Base-by-base conservation (phyloP, 2,329 filamentous ascomycete genomes). In the Fusarium ambrosium region DNA sequence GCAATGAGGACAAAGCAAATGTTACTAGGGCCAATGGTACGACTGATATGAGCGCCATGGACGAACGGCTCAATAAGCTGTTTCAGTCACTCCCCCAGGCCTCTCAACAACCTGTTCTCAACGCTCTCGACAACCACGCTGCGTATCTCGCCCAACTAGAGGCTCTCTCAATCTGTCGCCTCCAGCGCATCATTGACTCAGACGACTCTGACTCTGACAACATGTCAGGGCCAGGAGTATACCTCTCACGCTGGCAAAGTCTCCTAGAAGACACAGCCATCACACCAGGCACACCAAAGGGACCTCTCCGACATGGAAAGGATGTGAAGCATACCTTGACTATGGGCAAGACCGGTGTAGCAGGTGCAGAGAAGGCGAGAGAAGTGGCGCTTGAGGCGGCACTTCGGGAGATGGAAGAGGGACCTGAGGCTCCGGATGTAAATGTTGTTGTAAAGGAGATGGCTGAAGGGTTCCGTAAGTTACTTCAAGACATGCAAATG, bases 221-320 rank as follows among this genome's bases (percentile, higher is more conserved):
- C 61, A 77, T 88, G 63, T 87, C 86, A 27, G 93, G 93, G 0
- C 93, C 94, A 0, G 94, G 94, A 2, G 89, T 93, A 56, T 95
- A 93, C 79, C 88, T 95, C 27, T 87, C 89, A 2, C 88, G 91
- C 60, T 95, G 94, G 93, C 92, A 95, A 79, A 85, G 89, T 1
- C 85, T 95, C 8, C 85, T 95, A 4, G 92, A 95, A 79, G 85
- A 87, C n/a, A 94, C 93, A 0, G 81, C 87, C 55, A 91, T 95
- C 70, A 93, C 92, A 2, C 92, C 94, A 0, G 87, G 84, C 0
- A 85, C 83, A 1, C 81, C 85, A 0, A 79, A 82, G 2, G 92
- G 92, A 0, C 84, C 85, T 1, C 81, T 92, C 0, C 86, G 92
- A 0, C 79, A 73, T 9, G 90, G 90, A 16, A 86, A 83, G 37